Evolutionary conservation across 106 monocot species (phyloP), one percentile per base, ranked within the genome.

Genomic region (Acorus gramineus): DNA sequence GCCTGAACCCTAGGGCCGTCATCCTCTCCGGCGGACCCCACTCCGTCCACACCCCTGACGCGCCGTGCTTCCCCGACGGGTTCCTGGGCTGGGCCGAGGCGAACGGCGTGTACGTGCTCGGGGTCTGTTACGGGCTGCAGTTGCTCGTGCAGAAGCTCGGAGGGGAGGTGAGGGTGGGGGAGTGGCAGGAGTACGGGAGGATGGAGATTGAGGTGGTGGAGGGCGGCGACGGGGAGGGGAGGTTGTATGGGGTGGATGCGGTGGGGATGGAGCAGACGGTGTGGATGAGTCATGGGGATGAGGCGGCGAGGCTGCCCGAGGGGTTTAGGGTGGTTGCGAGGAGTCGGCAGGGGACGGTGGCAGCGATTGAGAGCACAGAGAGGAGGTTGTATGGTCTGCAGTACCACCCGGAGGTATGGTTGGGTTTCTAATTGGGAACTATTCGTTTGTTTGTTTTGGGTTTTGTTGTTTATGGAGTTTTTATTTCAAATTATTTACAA

Each of bases 271-370:
- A 14, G 8, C 82, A 96, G 85, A 79, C 73, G 10, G 96, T 96
- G 56, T 96, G 91, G 96, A 96, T 96, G 91, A 96, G 96, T 73
- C 96, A 91, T 8, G 96, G 96, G 9, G 96, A 96, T 44, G 96
- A 91, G 81, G 91, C 71, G 3, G 74, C 73, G 54, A 71, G 62
- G 61, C 65, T 96, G 69, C 96, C 96, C 2, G 81, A 85, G 50
- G 96, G 96, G 46, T 96, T 96, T 50, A 28, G 66, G 55, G 85
- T 88, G 47, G 85, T 81, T 3, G 90, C 87, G 8, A 85, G 79
- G 77, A 96, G 96, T 64, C 56, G 74, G 55, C 91, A 87, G 65
- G 87, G 90, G 9, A 64, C 83, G 43, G 72, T 91, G 10, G 90
- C 96, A 0, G 91, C 82, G 11, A 74, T 96, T 45, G 87, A 87